phyloP scores from a whole-genome alignment of 495 filamentous ascomycete species.

The Poronia punctata region DNA sequence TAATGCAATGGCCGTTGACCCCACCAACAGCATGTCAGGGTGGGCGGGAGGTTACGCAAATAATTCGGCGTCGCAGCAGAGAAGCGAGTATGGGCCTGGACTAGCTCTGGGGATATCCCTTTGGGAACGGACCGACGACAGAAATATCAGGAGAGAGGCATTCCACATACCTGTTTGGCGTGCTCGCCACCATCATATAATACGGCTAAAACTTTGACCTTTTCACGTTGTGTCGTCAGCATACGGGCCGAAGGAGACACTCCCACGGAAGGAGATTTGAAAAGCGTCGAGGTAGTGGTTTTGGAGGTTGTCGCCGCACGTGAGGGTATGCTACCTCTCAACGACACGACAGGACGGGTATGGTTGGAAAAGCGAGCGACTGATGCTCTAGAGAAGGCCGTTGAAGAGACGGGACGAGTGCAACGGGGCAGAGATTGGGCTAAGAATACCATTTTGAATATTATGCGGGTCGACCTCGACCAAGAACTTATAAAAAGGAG shows the following conservation, averaged over 20 bases:
- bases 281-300: constrained; percentile 15
- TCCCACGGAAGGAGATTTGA: constrained; percentile 6
- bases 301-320: constrained; percentile 17
- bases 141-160: background rate
- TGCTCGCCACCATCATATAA: constrained; percentile 50
- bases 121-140: no score
- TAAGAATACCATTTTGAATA: constrained; percentile 48
- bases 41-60: no score
- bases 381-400: constrained; percentile 16
- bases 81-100: background rate
- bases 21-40: no score
- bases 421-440: constrained; percentile 30
- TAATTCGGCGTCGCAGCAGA: no score
- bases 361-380: constrained; percentile 24
- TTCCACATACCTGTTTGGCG: constrained; percentile 40
- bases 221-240: constrained; percentile 43
- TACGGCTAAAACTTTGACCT: constrained; percentile 52
- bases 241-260: constrained; percentile 24
- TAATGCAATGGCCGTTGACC: no score
- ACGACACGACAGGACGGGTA: constrained; percentile 21
- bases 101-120: background rate
- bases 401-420: constrained; percentile 20
- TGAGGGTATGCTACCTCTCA: constrained; percentile 21
- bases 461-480: constrained; percentile 10
- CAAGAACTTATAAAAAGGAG: constrained; percentile 2